A percentile compares a stretch with the other conserved stretches of the same genome.
Conservation (phyloP, 2,329 filamentous ascomycete genomes). For the Venturia oleaginea region DNA sequence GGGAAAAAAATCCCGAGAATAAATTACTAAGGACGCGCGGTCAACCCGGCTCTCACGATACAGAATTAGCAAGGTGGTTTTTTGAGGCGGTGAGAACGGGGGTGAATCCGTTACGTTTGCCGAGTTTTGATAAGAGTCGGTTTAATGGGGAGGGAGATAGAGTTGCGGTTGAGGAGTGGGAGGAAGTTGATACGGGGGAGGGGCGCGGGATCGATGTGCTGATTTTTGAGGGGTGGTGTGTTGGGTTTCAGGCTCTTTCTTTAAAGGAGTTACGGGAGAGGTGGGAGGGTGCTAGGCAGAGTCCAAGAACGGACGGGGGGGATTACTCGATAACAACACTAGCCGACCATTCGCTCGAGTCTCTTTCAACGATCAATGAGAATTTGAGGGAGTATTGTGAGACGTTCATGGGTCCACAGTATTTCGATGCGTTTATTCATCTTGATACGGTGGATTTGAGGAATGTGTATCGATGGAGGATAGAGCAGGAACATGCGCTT, state of each 20-base stretch:
- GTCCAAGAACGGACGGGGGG: not conserved
- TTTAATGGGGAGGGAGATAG: constrained; percentile 10
- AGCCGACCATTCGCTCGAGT: constrained; percentile 1
- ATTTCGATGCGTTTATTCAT: constrained; percentile 7
- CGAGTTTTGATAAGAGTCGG: not conserved
- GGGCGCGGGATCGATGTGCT: constrained; percentile 51
- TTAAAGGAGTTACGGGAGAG: constrained; percentile 45
- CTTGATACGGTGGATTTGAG: constrained; percentile 11
- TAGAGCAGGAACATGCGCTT: constrained; percentile 68
- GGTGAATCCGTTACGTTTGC: constrained; percentile 24
- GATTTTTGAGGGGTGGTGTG: constrained; percentile 85
- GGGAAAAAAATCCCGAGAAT: constrained; percentile 58
- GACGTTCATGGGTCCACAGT: constrained; percentile 11
- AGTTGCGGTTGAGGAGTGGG: not conserved
- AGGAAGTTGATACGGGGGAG: constrained; percentile 32
- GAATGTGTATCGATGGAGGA: constrained; percentile 61
- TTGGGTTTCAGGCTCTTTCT: constrained; percentile 66
- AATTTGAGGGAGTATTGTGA: constrained; percentile 9
- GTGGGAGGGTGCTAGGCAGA: constrained; percentile 29
- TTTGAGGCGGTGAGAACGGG: constrained; percentile 28
- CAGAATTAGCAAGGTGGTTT: constrained; percentile 49
- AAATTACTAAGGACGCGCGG: constrained; percentile 71
- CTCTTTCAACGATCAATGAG: constrained; percentile 1
- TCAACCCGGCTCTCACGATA: constrained; percentile 76
- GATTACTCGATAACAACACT: not conserved